Evolutionary conservation across 2,329 filamentous ascomycete species (phyloP).

Genomic region (Thielaviopsis euricoi): DNA sequence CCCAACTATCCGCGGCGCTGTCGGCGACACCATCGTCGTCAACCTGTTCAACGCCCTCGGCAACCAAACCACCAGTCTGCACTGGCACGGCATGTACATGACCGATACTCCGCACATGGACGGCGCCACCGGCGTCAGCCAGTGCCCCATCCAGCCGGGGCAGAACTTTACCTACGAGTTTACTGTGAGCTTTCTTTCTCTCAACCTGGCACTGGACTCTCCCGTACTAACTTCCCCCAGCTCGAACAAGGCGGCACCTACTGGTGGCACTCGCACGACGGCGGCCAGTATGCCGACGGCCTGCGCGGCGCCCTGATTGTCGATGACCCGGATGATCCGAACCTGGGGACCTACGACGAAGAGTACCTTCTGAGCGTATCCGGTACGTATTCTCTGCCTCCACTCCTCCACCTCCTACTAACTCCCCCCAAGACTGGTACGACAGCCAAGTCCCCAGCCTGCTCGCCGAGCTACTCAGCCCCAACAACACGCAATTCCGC

Average conservation of each 20-base stretch:
- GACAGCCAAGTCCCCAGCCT: conserved; percentile 35
- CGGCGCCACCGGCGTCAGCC: conserved; percentile 36
- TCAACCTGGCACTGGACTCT: too few relatives aligned
- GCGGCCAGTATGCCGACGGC: conserved; percentile 40
- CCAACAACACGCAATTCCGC: conserved; percentile 29
- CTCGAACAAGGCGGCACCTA: conserved; percentile 27
- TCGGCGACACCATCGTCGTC: conserved; percentile 28
- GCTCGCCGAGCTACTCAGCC: conserved; percentile 27
- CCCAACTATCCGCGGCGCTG: neutral
- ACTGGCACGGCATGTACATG: conserved; percentile 44
- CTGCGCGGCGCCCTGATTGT: conserved; percentile 38
- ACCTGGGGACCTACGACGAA: conserved; percentile 30
- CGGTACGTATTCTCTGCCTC: conserved; percentile 1
- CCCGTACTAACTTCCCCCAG: conserved; percentile 14
- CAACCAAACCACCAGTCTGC: conserved; percentile 35
- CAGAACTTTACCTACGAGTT: conserved; percentile 37
- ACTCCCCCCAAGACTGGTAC: conserved; percentile 33
- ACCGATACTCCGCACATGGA: conserved; percentile 39
- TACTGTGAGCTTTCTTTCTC: conserved; percentile 22
- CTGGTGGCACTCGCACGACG: conserved; percentile 22
- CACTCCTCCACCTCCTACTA: neutral
- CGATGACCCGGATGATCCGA: conserved; percentile 31
- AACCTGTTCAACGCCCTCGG: conserved; percentile 33
- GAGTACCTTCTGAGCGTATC: conserved; percentile 36
- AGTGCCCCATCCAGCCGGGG: conserved; percentile 36